Percentiles rank a stretch among this genome's conserved stretches.
Evolutionary conservation across 176 grass and related monocot species (phyloP).

Genomic region (Leersia perrieri): DNA sequence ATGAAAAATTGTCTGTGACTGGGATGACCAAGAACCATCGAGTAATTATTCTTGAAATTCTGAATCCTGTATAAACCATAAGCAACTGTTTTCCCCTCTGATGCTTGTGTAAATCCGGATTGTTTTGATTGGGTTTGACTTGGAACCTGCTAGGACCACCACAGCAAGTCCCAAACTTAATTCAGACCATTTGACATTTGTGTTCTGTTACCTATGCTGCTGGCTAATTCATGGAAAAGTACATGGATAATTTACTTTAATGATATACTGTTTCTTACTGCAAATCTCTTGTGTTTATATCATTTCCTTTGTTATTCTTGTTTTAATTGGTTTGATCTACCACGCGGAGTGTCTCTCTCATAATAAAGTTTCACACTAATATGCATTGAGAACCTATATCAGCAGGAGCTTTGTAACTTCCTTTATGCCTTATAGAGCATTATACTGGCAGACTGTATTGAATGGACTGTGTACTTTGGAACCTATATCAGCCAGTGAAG

Average conservation of each 20-base stretch:
- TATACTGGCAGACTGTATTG: neutral
- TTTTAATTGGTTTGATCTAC: conserved; percentile 11
- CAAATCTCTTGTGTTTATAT: neutral
- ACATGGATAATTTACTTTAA: neutral
- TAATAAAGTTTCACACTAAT: neutral
- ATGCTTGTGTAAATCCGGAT: neutral
- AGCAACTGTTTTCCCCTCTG: neutral
- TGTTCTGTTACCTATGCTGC: neutral
- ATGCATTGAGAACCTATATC: neutral
- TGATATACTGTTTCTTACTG: neutral
- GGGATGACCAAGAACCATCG: neutral
- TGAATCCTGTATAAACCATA: neutral
- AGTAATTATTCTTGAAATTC: neutral
- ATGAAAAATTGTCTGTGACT: neutral
- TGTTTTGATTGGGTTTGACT: neutral
- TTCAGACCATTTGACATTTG: neutral
- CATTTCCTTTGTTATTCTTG: neutral
- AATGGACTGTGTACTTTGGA: conserved; percentile 21
- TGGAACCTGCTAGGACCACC: neutral
- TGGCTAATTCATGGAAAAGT: neutral
- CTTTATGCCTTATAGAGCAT: conserved; percentile 3
- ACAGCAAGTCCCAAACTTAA: neutral
- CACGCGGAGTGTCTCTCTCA: neutral
- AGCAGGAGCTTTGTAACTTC: neutral
- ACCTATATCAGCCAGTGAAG: neutral